A percentile compares a stretch with the other conserved stretches of the same genome.
phyloP scores from a whole-genome alignment of 306 rosid species.

The Vicia villosa region DNA sequence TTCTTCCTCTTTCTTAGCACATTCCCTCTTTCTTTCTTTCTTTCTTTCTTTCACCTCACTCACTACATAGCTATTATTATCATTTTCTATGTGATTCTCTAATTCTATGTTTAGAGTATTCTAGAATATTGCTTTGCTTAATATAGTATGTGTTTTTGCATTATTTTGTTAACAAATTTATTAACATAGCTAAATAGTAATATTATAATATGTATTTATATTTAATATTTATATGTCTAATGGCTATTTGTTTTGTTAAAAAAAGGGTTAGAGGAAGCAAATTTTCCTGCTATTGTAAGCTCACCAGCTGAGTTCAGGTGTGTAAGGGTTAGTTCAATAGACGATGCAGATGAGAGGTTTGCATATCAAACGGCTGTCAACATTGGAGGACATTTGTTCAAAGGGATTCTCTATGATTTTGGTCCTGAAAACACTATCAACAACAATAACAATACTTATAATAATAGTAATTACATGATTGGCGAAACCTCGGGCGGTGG shows the following conservation, averaged over 20 bases:
- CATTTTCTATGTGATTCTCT: slow-evolving; percentile 8
- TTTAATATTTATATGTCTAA: slow-evolving; percentile 4
- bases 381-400: slow-evolving; percentile 87
- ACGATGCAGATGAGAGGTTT: slow-evolving; percentile 67
- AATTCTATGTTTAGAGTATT: not conserved
- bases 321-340: slow-evolving; percentile 72
- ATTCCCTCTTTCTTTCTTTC: slow-evolving; percentile 40
- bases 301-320: slow-evolving; percentile 81
- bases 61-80: not conserved
- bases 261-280: slow-evolving; percentile 62
- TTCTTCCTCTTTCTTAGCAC: slow-evolving; percentile 37
- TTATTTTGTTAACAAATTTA: not conserved
- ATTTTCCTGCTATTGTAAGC: slow-evolving; percentile 69
- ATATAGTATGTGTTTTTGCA: not conserved
- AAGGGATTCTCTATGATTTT: slow-evolving; percentile 82
- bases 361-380: slow-evolving; percentile 94
- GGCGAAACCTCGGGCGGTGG: slow-evolving; percentile 61
- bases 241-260: not conserved
- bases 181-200: not conserved
- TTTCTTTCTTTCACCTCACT: not conserved
- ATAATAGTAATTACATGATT: slow-evolving; percentile 38
- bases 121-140: not conserved
- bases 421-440: slow-evolving; percentile 56
- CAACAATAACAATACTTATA: not conserved
- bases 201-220: not conserved